Conservation (phyloP, 1,139 yeast species). For the Candida freyschussii region DNA sequence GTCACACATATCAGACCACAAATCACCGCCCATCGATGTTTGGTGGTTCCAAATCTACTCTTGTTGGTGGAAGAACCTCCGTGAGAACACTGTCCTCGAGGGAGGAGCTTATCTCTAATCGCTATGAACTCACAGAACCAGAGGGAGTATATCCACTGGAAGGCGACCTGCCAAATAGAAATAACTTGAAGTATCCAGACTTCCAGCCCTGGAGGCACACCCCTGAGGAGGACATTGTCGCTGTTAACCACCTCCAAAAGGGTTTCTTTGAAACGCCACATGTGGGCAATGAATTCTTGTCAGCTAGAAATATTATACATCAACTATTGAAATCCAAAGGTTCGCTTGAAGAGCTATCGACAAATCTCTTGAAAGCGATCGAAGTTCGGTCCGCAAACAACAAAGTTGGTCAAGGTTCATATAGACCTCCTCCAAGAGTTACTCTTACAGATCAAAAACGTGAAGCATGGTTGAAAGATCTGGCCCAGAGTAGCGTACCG, state of each 20-base stretch:
- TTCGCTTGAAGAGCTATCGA: slow-evolving; percentile 57
- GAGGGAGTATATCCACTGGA: slow-evolving; percentile 23
- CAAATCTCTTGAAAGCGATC: slow-evolving; percentile 60
- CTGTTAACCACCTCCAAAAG: slow-evolving; percentile 47
- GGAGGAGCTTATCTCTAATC: slow-evolving; percentile 21
- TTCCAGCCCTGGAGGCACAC: slow-evolving; percentile 74
- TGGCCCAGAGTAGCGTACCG: slow-evolving; percentile 65
- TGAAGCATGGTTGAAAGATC: slow-evolving; percentile 79
- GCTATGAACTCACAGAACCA: slow-evolving; percentile 23
- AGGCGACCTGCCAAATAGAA: slow-evolving; percentile 5
- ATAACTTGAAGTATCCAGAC: slow-evolving; percentile 47
- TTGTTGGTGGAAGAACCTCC: too few relatives aligned
- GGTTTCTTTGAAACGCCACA: slow-evolving; percentile 53
- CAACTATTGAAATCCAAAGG: slow-evolving; percentile 40
- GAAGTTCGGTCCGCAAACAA: slow-evolving; percentile 62
- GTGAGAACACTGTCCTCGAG: slow-evolving; percentile 16
- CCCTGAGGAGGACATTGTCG: slow-evolving; percentile 46
- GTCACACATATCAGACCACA: too few relatives aligned
- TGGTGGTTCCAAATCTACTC: too few relatives aligned
- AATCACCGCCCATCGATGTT: too few relatives aligned
- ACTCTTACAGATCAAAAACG: slow-evolving; percentile 82
- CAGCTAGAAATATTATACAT: slow-evolving; percentile 46
- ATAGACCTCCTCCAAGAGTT: slow-evolving; percentile 79
- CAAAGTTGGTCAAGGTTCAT: slow-evolving; percentile 54
- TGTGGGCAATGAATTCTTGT: slow-evolving; percentile 54